Evolutionary conservation across 306 rosid species (phyloP), one percentile per base, ranked within the genome.

Genomic region (Sindora glabra): DNA sequence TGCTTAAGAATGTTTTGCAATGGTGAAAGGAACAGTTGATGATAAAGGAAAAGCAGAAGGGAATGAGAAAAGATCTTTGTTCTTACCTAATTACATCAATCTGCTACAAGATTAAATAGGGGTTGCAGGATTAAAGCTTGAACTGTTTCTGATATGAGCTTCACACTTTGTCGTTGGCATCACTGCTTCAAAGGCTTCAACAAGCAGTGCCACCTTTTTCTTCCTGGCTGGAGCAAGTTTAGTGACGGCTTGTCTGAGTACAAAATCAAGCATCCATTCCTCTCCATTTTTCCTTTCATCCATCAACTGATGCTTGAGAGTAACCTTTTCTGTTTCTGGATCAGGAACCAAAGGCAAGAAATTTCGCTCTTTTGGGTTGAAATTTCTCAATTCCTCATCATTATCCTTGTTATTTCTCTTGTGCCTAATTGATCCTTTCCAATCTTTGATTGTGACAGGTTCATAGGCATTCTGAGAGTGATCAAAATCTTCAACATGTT

Each of bases 231-330:
- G 99, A 38, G 81, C 97, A 5, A 92, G 99, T 61, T 86, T 84
- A 11, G 83, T 80, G 37, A 92, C 95, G 0, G 74, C 77, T 56
- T 69, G 79, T 21, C 84, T 85, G 6, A 92, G 88, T 38, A 89
- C 96, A 42, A 66, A 71, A 73, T 92, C 99, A 47, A 89, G 57
- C 99, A 92, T 92, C 99, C 99, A 92, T 29, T 92, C 90, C 63
- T 89, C 94, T 18, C 95, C 57, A 67, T 82, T 86, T 54, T 84
- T 92, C 57, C 87, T 78, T 53, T 83, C 89, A 60, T 92, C 99
- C 71, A 80, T 59, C 78, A 69, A 72, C 70, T 86, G 99, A 66
- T 89, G 97, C 84, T 70, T 92, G 74, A 89, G 72, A 22, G 86
- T 89, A 58, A 92, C 89, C 59, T 80, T 92, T 40, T 92, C 95